phyloP scores from a whole-genome alignment of 345 rosid species.

The Nephelium lappaceum region DNA sequence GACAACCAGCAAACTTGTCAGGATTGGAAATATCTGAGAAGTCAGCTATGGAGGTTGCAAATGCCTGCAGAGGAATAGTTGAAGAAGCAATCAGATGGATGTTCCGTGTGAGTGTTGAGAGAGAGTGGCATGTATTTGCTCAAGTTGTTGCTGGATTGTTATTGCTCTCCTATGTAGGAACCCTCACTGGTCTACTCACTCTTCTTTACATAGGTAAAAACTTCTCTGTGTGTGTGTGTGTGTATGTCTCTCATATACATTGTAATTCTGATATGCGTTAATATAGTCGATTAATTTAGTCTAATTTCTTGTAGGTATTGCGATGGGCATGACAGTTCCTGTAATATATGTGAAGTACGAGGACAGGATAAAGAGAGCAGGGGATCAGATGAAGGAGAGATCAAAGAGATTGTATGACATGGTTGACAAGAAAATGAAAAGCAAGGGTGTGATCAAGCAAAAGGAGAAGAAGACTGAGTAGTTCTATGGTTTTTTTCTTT shows the following conservation, averaged over 20 bases:
- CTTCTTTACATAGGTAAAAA: conserved; percentile 32
- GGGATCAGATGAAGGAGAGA: conserved; percentile 23
- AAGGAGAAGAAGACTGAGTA: conserved; percentile 36
- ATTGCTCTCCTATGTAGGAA: conserved; percentile 37
- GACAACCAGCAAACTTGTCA: conserved; percentile 46
- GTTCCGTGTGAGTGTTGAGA: conserved; percentile 36
- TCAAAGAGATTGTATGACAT: conserved; percentile 22
- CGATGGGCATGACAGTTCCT: conserved; percentile 40
- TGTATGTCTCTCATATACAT: not conserved
- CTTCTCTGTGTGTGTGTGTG: not conserved
- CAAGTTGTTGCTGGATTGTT: conserved; percentile 33
- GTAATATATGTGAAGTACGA: conserved; percentile 33
- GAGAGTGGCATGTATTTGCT: conserved; percentile 39
- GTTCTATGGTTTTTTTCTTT: not conserved
- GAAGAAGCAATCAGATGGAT: conserved; percentile 45
- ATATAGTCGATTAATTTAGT: not conserved
- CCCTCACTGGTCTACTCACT: conserved; percentile 33
- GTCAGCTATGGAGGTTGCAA: conserved; percentile 27
- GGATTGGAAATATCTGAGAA: conserved; percentile 43
- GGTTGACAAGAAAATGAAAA: conserved; percentile 30
- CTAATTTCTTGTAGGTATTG: conserved; percentile 24
- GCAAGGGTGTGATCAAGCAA: conserved; percentile 5
- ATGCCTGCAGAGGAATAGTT: conserved; percentile 23
- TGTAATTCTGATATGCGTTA: not conserved
- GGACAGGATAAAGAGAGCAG: conserved; percentile 30